These are phyloP conservation scores for Fusarium tanahbumbuense DNA, from an alignment of 2,329 filamentous ascomycete genomes.

Conservation along the genomic window DNA sequence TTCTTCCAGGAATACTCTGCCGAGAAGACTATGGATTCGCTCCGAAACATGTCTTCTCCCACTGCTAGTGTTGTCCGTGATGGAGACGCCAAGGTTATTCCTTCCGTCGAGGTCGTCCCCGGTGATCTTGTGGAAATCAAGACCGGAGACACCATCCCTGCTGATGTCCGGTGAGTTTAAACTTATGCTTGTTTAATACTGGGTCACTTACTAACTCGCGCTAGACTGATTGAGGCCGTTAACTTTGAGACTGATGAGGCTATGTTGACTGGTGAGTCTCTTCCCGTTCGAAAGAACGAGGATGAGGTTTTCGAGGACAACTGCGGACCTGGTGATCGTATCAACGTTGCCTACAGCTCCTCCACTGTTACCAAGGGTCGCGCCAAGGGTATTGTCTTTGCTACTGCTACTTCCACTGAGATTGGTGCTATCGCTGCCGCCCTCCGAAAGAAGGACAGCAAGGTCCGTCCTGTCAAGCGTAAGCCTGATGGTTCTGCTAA, in stretches of 20 bases:
- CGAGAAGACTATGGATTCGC: conserved; percentile 63
- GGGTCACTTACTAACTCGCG: conserved; percentile 60
- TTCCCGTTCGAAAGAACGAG: conserved; percentile 67
- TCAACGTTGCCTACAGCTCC: conserved; percentile 72
- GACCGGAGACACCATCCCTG: conserved; percentile 70
- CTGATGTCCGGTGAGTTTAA: conserved; percentile 67
- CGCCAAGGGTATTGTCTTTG: conserved; percentile 69
- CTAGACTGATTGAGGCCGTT: conserved; percentile 63
- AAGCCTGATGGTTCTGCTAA: conserved; percentile 64
- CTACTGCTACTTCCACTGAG: conserved; percentile 71
- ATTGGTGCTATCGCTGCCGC: conserved; percentile 69
- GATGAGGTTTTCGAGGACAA: conserved; percentile 56
- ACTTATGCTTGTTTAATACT: conserved; percentile 38
- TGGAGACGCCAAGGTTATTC: conserved; percentile 54
- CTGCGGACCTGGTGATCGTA: conserved; percentile 64
- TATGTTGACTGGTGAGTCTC: conserved; percentile 71
- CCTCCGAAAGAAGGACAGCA: conserved; percentile 62
- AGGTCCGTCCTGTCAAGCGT: conserved; percentile 62
- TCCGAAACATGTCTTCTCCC: conserved; percentile 57
- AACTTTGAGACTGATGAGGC: conserved; percentile 77
- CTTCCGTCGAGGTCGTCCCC: conserved; percentile 61
- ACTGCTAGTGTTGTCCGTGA: conserved; percentile 58
- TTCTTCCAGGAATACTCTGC: conserved; percentile 60
- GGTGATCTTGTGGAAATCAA: conserved; percentile 67
- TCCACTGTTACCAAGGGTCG: conserved; percentile 72